Percentiles rank a stretch among this genome's conserved stretches.
phyloP scores from a whole-genome alignment of 1,284 basidiomycete genomes.

The Cryptococcus amylolentus region DNA sequence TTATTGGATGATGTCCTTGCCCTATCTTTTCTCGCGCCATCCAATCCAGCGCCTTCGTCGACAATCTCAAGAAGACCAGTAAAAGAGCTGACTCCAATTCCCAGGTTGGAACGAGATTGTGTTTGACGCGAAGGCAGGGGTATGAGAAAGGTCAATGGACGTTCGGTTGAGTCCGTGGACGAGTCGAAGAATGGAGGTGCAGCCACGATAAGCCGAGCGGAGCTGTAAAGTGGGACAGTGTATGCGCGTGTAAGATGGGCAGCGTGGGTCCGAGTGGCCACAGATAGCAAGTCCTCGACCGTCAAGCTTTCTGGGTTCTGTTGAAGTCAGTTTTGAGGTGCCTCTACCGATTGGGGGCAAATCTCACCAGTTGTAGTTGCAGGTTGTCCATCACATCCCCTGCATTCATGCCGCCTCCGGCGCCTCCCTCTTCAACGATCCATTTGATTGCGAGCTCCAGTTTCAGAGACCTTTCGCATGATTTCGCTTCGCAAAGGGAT shows the following conservation, averaged over 20 bases:
- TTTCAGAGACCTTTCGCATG: constrained; percentile 27
- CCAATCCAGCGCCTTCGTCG: constrained; percentile 32
- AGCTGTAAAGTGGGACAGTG: constrained; percentile 23
- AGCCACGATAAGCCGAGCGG: constrained; percentile 29
- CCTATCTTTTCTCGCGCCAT: constrained; percentile 19
- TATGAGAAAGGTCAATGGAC: constrained; percentile 33
- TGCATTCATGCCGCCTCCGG: constrained; percentile 30
- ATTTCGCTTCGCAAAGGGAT: constrained; percentile 9
- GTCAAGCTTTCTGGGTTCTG: constrained; percentile 31
- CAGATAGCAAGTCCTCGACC: constrained; percentile 29
- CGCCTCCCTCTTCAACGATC: constrained; percentile 40
- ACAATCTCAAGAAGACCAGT: constrained; percentile 42
- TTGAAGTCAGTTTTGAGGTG: background rate
- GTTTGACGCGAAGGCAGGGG: constrained; percentile 28
- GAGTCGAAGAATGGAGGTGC: constrained; percentile 9
- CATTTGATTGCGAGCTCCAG: constrained; percentile 34
- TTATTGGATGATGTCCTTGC: constrained; percentile 26
- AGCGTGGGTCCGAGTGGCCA: constrained; percentile 37
- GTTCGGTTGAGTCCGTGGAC: constrained; percentile 12
- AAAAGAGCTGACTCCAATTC: constrained; percentile 30
- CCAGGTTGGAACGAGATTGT: constrained; percentile 17
- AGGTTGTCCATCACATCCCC: constrained; percentile 33
- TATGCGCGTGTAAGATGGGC: constrained; percentile 29
- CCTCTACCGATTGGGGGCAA: background rate
- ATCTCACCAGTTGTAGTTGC: constrained; percentile 28